Conservation (phyloP, 768 basidiomycete species). For the Boletus speciosus region DNA sequence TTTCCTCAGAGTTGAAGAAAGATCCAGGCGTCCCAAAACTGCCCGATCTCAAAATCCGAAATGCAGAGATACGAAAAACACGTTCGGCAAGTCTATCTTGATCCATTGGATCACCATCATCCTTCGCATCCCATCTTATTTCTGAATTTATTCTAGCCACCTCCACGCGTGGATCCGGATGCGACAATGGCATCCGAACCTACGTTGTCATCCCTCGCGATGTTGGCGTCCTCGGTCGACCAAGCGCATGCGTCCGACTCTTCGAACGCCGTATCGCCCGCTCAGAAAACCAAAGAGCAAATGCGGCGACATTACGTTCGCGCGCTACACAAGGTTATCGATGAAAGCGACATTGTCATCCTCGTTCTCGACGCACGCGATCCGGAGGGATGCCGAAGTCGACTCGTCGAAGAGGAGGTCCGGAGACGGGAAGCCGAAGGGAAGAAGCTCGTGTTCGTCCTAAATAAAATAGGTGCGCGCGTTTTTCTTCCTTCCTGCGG, state of each 20-base stretch:
- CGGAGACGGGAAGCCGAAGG: conserved; percentile 79
- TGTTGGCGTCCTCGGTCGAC: conserved; percentile 39
- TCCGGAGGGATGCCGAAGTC: conserved; percentile 89
- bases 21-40: conserved; percentile 87
- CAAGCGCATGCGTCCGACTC: conserved; percentile 9
- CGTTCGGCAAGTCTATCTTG: conserved; percentile 35
- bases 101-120: neutral
- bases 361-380: conserved; percentile 92
- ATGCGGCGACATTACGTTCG: conserved; percentile 71
- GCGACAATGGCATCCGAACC: conserved; percentile 73
- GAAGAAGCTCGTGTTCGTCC: conserved; percentile 87
- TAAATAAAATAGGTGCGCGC: conserved; percentile 94
- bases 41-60: conserved; percentile 62
- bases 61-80: conserved; percentile 47
- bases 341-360: conserved; percentile 87
- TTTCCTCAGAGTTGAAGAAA: conserved; percentile 68
- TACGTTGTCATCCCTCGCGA: conserved; percentile 59
- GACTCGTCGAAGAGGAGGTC: conserved; percentile 93
- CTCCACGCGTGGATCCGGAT: conserved; percentile 43
- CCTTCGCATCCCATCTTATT: neutral
- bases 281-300: conserved; percentile 62
- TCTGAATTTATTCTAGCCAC: conserved; percentile 11
- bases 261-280: conserved; percentile 30
- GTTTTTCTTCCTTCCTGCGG: neutral
- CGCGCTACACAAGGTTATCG: conserved; percentile 86